phyloP scores from a whole-genome alignment of 305 asterid species.

The Ilex paraguariensis region DNA sequence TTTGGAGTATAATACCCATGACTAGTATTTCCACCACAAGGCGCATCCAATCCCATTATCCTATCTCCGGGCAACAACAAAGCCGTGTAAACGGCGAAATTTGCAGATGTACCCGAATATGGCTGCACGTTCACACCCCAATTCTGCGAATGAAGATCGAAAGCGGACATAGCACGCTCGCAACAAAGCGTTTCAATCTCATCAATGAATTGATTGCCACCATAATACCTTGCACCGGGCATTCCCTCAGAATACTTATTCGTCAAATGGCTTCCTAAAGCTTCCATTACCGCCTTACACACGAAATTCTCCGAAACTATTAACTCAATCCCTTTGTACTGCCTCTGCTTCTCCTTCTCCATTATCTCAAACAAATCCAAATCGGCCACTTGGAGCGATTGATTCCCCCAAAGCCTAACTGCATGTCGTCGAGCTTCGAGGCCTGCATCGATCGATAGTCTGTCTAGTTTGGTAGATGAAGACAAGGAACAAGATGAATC shows the following conservation, averaged over 20 bases:
- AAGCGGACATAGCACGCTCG: conserved; percentile 64
- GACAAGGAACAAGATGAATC: conserved; percentile 39
- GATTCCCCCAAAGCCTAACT: conserved; percentile 80
- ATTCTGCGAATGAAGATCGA: conserved; percentile 48
- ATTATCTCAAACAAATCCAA: conserved; percentile 57
- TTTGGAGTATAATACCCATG: conserved; percentile 92
- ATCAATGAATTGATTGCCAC: conserved; percentile 79
- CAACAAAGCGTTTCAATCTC: conserved; percentile 75
- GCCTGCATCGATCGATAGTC: conserved; percentile 17
- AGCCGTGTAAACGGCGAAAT: conserved; percentile 90
- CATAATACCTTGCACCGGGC: conserved; percentile 78
- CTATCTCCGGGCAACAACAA: conserved; percentile 88
- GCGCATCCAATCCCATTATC: conserved; percentile 97
- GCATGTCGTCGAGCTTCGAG: conserved; percentile 48
- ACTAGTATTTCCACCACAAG: conserved; percentile 96
- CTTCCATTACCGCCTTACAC: conserved; percentile 84
- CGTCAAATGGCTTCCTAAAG: conserved; percentile 77
- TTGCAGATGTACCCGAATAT: conserved; percentile 93
- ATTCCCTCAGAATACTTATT: conserved; percentile 82
- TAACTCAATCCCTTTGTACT: conserved; percentile 72
- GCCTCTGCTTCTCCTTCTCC: conserved; percentile 86
- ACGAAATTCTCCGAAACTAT: conserved; percentile 94
- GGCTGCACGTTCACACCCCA: conserved; percentile 99
- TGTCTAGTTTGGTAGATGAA: conserved; percentile 27
- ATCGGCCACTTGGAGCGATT: conserved; percentile 48